Conservation (phyloP, 768 basidiomycete genomes). For the Tulasnella sp. region DNA sequence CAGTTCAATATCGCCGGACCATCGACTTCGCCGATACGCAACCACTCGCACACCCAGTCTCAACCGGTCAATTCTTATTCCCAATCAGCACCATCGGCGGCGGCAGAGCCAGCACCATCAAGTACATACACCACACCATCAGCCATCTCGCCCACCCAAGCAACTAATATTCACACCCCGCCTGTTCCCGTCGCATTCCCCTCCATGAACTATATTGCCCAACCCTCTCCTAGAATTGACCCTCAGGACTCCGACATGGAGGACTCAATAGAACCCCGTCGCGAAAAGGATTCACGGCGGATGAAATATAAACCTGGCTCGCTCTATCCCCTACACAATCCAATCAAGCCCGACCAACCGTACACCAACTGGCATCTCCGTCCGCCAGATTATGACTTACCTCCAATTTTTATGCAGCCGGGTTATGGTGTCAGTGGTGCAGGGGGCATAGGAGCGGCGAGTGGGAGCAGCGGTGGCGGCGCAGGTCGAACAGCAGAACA, state of each 20-base stretch:
- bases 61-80: background rate
- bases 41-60: background rate
- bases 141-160: background rate
- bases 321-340: slow-evolving; percentile 14
- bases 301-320: slow-evolving; percentile 11
- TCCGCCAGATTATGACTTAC: slow-evolving; percentile 12
- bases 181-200: slow-evolving; percentile 12
- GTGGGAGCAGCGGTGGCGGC: background rate
- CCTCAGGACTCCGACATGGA: too few species aligned
- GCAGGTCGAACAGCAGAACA: background rate
- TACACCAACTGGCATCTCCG: slow-evolving; percentile 15
- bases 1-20: slow-evolving; percentile 1
- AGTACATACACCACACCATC: background rate
- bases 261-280: background rate
- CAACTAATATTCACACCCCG: background rate
- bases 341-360: slow-evolving; percentile 7
- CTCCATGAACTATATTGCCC: background rate
- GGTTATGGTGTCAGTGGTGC: background rate
- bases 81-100: background rate
- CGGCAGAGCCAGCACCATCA: background rate
- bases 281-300: slow-evolving; percentile 1
- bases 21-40: background rate
- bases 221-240: background rate
- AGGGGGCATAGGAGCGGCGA: slow-evolving; percentile 1
- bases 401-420: slow-evolving; percentile 11